A percentile compares a stretch with the other conserved stretches of the same genome.
Evolutionary conservation across 1,139 yeast species (phyloP).

Genomic region (Candida pseudoviswanathii): DNA sequence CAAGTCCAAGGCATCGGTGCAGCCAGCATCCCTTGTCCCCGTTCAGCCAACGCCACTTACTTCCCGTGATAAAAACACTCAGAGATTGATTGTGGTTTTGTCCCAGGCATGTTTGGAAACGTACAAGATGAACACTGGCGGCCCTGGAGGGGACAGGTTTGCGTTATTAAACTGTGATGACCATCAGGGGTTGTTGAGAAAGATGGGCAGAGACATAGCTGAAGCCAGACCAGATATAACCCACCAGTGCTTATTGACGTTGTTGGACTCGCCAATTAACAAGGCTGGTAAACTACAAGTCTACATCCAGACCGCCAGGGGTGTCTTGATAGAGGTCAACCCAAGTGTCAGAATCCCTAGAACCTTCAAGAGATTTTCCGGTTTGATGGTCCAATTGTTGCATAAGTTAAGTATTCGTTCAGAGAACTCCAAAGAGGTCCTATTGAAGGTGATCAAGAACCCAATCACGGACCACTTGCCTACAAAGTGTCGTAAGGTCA

Average conservation of each 20-base stretch:
- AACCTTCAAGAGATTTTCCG: constrained; percentile 95
- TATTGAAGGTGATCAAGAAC: constrained; percentile 90
- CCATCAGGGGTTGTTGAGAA: constrained; percentile 92
- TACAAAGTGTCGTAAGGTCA: constrained; percentile 89
- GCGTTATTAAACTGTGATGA: constrained; percentile 96
- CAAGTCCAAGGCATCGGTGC: constrained; percentile 37
- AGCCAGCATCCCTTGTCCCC: constrained; percentile 79
- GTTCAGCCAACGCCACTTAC: constrained; percentile 79
- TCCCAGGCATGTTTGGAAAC: constrained; percentile 96
- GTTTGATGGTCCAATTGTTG: constrained; percentile 93
- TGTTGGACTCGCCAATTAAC: constrained; percentile 93
- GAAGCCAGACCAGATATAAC: constrained; percentile 99
- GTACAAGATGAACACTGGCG: constrained; percentile 77
- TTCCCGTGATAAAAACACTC: constrained; percentile 80
- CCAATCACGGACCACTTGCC: constrained; percentile 97
- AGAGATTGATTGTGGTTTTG: constrained; percentile 86
- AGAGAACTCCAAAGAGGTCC: constrained; percentile 91
- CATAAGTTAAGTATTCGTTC: constrained; percentile 92
- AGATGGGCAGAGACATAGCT: constrained; percentile 95
- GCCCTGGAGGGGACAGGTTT: constrained; percentile 87
- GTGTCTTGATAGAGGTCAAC: constrained; percentile 91
- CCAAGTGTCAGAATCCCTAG: constrained; percentile 97
- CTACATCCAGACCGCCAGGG: constrained; percentile 92
- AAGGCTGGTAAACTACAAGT: constrained; percentile 97
- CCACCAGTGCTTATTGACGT: constrained; percentile 89